Conservation (phyloP, 176 grass and related monocot genomes). For the Triticum urartu region DNA sequence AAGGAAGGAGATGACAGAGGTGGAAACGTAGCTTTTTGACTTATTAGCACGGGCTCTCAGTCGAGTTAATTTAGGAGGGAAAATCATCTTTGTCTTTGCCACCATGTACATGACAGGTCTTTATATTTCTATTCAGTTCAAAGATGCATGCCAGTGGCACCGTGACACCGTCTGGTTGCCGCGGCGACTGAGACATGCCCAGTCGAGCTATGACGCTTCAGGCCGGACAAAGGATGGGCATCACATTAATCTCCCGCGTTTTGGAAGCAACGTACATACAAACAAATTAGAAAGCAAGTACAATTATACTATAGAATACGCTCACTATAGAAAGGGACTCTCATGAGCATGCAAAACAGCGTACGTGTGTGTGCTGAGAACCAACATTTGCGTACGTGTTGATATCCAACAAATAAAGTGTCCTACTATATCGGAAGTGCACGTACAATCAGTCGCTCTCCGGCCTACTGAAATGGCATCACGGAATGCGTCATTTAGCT, state of each 20-base stretch:
- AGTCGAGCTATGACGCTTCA: neutral
- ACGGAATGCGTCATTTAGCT: slow-evolving; percentile 4
- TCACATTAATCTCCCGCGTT: neutral
- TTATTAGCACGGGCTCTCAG: no score
- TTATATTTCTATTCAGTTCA: no score
- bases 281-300: neutral
- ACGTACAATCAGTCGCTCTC: neutral
- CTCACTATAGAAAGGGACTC: neutral
- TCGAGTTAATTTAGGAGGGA: no score
- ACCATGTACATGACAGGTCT: no score
- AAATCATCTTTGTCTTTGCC: no score
- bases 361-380: neutral
- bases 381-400: neutral
- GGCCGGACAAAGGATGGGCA: neutral
- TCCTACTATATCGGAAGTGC: neutral
- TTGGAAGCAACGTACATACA: neutral
- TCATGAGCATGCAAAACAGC: neutral
- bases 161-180: no score
- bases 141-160: no score
- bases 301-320: neutral
- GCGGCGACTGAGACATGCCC: no score
- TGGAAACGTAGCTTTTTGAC: no score
- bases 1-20: no score
- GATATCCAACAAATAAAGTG: neutral
- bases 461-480: neutral